Evolutionary conservation across 257 asterid species (phyloP).

Genomic region (Cruciata laevipes): DNA sequence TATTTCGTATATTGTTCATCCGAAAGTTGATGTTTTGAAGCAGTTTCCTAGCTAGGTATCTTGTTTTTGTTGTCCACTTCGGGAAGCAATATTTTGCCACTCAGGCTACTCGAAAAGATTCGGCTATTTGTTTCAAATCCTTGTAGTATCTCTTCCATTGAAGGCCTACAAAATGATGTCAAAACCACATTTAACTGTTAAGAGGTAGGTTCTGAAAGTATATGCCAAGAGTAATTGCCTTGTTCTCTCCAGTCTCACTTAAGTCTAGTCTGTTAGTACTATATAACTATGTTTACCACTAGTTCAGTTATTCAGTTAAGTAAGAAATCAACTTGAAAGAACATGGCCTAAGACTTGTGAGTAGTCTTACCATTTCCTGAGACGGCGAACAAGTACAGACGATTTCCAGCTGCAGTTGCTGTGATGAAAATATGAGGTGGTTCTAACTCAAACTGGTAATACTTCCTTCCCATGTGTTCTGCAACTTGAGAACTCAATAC

Average conservation of each 20-base stretch:
- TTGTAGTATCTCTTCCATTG: constrained; percentile 93
- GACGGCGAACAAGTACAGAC: constrained; percentile 76
- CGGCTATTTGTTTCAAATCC: constrained; percentile 75
- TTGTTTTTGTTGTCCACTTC: not conserved
- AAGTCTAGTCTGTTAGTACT: too few relatives aligned
- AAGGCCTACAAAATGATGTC: constrained; percentile 55
- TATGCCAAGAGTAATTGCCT: constrained; percentile 3
- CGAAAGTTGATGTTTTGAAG: not conserved
- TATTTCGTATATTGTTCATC: not conserved
- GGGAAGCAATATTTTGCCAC: not conserved
- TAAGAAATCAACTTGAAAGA: not conserved
- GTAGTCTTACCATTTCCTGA: constrained; percentile 62
- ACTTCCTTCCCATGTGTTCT: constrained; percentile 64
- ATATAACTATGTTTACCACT: too few relatives aligned
- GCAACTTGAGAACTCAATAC: constrained; percentile 57
- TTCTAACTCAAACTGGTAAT: constrained; percentile 87
- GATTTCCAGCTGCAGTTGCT: constrained; percentile 97
- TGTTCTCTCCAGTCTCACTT: not conserved
- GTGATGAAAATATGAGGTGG: constrained; percentile 86
- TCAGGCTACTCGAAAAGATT: constrained; percentile 72
- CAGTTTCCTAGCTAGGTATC: not conserved
- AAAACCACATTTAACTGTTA: not conserved
- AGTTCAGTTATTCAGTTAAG: not conserved
- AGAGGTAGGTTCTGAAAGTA: constrained; percentile 1
- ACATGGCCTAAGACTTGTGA: not conserved